phyloP scores from a whole-genome alignment of 495 filamentous ascomycete species.

The Amorphotheca resinae region DNA sequence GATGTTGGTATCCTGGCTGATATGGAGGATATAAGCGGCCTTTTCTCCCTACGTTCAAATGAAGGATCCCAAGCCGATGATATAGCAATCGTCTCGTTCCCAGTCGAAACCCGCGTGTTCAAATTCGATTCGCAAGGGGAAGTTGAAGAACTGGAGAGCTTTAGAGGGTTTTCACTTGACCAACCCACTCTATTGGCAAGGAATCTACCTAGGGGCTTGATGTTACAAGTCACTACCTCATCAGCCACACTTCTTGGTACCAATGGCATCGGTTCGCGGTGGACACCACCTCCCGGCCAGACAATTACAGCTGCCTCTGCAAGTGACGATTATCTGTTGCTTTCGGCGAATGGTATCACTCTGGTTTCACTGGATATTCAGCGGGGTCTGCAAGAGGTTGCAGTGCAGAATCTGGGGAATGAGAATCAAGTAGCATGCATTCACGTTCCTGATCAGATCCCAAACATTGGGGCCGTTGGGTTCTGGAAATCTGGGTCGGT shows the following conservation, averaged over 20 bases:
- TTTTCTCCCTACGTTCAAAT: constrained; percentile 44
- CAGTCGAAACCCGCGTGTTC: constrained; percentile 77
- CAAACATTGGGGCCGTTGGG: constrained; percentile 55
- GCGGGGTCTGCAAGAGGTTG: constrained; percentile 40
- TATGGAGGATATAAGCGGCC: constrained; percentile 57
- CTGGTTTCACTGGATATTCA: constrained; percentile 54
- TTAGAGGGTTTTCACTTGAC: constrained; percentile 53
- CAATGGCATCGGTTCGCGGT: constrained; percentile 40
- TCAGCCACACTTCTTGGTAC: constrained; percentile 40
- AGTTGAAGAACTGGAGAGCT: constrained; percentile 71
- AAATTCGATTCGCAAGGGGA: constrained; percentile 61
- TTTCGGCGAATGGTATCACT: constrained; percentile 58
- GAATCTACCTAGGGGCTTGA: constrained; percentile 45
- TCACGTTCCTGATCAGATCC: constrained; percentile 43
- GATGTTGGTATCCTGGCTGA: constrained; percentile 74
- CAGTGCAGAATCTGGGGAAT: constrained; percentile 44
- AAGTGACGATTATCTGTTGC: constrained; percentile 51
- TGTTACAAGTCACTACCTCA: constrained; percentile 69
- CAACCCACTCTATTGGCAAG: constrained; percentile 61
- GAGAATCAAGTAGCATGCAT: constrained; percentile 76
- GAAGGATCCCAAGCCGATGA: constrained; percentile 39
- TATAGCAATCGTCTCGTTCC: constrained; percentile 65
- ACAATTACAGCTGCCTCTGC: constrained; percentile 69
- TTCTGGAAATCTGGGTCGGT: constrained; percentile 73
- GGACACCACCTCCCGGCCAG: constrained; percentile 44